Conservation (phyloP, 352 stramenopile species). For the Globisporangium camurandrum region DNA sequence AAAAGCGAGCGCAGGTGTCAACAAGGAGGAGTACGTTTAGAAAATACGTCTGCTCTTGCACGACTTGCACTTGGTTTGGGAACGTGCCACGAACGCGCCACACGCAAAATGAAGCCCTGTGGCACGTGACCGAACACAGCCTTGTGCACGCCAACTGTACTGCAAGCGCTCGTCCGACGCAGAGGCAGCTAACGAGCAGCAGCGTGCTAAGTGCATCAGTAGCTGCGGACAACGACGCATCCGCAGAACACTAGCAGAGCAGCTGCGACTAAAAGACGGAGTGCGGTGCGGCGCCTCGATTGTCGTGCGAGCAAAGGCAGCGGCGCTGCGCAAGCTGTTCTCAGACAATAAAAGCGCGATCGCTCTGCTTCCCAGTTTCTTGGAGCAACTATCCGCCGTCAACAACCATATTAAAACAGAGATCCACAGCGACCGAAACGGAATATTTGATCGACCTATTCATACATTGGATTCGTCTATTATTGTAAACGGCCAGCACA, state of each 20-base stretch:
- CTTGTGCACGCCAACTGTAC: slow-evolving; percentile 8
- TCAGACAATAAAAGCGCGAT: slow-evolving; percentile 4
- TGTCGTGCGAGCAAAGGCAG: slow-evolving; percentile 5
- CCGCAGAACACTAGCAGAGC: slow-evolving; percentile 1
- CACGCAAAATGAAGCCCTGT: neutral
- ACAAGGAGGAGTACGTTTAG: slow-evolving; percentile 1
- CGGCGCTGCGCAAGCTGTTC: neutral
- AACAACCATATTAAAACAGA: neutral
- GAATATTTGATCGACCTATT: slow-evolving; percentile 7
- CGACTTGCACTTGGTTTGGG: slow-evolving; percentile 5
- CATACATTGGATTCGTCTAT: slow-evolving; percentile 3
- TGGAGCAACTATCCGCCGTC: neutral
- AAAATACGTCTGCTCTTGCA: slow-evolving; percentile 1
- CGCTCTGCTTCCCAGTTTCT: slow-evolving; percentile 1
- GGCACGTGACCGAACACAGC: slow-evolving; percentile 6
- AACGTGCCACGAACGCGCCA: slow-evolving; percentile 1
- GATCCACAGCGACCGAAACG: neutral
- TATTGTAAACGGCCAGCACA: slow-evolving; percentile 6
- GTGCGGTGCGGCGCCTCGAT: slow-evolving; percentile 1
- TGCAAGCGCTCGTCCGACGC: neutral
- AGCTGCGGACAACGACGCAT: slow-evolving; percentile 3
- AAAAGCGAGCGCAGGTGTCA: neutral
- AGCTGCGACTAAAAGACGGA: slow-evolving; percentile 4
- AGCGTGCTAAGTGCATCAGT: slow-evolving; percentile 3
- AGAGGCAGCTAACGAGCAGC: neutral